phyloP scores from a whole-genome alignment of 2,329 filamentous ascomycete species.

The Scopulariopsis brevicaulis region DNA sequence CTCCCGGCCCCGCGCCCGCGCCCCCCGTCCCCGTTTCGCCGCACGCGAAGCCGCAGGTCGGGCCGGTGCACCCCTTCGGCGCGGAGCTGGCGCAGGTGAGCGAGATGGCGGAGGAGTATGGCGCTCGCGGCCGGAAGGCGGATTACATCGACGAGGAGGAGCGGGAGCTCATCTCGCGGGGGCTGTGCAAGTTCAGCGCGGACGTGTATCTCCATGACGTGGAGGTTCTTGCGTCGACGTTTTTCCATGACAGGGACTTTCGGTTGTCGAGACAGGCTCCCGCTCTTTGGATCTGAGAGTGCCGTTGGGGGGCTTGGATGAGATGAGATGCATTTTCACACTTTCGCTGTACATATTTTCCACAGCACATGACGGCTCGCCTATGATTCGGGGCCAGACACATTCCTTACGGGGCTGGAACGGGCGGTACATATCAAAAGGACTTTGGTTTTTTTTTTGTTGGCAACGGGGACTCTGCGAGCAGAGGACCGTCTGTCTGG shows the following conservation, averaged over 20 bases:
- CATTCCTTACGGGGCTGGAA: background rate
- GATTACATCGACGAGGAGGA: constrained; percentile 63
- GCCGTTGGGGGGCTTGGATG: background rate
- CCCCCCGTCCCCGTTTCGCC: constrained; percentile 13
- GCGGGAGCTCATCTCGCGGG: constrained; percentile 54
- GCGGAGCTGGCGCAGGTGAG: constrained; percentile 85
- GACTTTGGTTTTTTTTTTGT: background rate
- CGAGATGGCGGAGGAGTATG: constrained; percentile 85
- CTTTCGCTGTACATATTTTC: constrained; percentile 2
- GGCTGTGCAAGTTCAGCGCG: constrained; percentile 62
- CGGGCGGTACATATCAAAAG: background rate
- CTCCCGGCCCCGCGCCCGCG: constrained; percentile 7
- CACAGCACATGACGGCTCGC: background rate
- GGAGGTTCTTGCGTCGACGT: constrained; percentile 51
- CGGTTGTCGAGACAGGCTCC: constrained; percentile 15
- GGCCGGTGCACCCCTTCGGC: constrained; percentile 63
- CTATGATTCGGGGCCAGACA: background rate
- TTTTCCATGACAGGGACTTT: constrained; percentile 32
- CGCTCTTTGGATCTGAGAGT: constrained; percentile 35
- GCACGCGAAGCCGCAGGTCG: background rate
- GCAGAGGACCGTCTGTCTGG: background rate
- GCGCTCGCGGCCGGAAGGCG: constrained; percentile 45
- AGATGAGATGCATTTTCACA: background rate
- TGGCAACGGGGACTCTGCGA: background rate
- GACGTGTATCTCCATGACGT: constrained; percentile 81